Percentiles rank a stretch among this genome's conserved stretches.
phyloP scores from a whole-genome alignment of 164 flowering plant species.

The Aristolochia contorta region DNA sequence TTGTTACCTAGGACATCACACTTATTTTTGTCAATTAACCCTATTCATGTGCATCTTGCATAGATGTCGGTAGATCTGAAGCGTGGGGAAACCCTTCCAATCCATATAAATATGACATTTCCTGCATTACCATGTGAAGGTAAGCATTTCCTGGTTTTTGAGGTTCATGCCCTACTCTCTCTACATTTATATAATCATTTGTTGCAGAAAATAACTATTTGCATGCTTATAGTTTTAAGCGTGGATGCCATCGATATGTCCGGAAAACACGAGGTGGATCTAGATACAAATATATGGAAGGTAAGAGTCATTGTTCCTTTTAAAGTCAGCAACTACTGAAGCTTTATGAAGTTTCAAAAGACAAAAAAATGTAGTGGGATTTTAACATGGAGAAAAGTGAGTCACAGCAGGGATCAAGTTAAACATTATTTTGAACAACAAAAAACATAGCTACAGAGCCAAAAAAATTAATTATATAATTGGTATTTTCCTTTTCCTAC shows the following conservation, averaged over 20 bases:
- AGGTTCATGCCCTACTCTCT: neutral
- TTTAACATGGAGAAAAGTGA: too few relatives aligned
- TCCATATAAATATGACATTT: conserved; percentile 90
- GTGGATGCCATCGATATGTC: conserved; percentile 99
- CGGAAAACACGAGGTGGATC: conserved; percentile 99
- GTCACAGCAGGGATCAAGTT: too few relatives aligned
- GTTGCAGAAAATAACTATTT: neutral
- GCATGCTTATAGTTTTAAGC: conserved; percentile 58
- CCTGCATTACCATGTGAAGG: conserved; percentile 98
- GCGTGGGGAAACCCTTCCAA: conserved; percentile 98
- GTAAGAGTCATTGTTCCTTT: conserved; percentile 29
- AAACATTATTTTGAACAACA: too few relatives aligned
- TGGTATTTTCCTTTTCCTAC: too few relatives aligned
- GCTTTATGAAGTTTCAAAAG: too few relatives aligned
- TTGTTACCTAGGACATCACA: neutral
- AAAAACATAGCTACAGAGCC: too few relatives aligned
- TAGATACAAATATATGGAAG: conserved; percentile 98
- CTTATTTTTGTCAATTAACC: neutral
- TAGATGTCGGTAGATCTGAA: conserved; percentile 97
- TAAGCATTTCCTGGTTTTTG: conserved; percentile 16
- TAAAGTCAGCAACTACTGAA: too few relatives aligned
- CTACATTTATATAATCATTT: neutral
- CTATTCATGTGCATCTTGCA: conserved; percentile 1
- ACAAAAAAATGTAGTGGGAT: too few relatives aligned
- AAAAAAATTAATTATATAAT: too few relatives aligned